Conservation (phyloP, 116 monocot genomes). For the Posidonia oceanica region DNA sequence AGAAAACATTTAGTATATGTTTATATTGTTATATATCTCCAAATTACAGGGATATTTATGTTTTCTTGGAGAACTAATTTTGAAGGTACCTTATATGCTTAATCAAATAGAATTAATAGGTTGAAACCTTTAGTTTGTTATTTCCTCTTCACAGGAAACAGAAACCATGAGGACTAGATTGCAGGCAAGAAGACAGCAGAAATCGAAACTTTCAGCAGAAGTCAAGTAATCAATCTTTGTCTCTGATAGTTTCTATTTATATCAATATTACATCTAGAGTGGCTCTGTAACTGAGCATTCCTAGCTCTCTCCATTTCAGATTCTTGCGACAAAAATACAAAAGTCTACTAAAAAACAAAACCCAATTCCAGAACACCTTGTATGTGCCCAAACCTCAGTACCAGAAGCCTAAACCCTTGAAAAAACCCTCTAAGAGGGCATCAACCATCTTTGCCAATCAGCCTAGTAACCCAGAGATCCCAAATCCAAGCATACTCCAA, state of each 20-base stretch:
- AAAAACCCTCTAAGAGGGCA: neutral
- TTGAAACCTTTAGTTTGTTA: neutral
- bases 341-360: slow-evolving; percentile 14
- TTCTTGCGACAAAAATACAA: slow-evolving; percentile 41
- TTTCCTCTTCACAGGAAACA: slow-evolving; percentile 16
- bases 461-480: slow-evolving; percentile 3
- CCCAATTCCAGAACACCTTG: slow-evolving; percentile 3
- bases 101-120: neutral
- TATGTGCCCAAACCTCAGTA: slow-evolving; percentile 26
- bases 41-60: neutral
- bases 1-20: too few species aligned
- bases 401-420: neutral
- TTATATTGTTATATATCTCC: neutral
- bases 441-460: neutral
- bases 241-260: neutral
- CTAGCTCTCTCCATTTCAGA: slow-evolving; percentile 13
- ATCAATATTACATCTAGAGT: neutral
- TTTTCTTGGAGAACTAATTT: neutral
- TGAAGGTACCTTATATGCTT: neutral
- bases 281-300: too few species aligned
- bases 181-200: slow-evolving; percentile 6
- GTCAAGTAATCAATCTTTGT: slow-evolving; percentile 12
- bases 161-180: slow-evolving; percentile 14
- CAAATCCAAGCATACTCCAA: neutral
- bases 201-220: slow-evolving; percentile 14